Evolutionary conservation across 2,329 filamentous ascomycete species (phyloP).

Genomic region (Verticillium klebahnii): DNA sequence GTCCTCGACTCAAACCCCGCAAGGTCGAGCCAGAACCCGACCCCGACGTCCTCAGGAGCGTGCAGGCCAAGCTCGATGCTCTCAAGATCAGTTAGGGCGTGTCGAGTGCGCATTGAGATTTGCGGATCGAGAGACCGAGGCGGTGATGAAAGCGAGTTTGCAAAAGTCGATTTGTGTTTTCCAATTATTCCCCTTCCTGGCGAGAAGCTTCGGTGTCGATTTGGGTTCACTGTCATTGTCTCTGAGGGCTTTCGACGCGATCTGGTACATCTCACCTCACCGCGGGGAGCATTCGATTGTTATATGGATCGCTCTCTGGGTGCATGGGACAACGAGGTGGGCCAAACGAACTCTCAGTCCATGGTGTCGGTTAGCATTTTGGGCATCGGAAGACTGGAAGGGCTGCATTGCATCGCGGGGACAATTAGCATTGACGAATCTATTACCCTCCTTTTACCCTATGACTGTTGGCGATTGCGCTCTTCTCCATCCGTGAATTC

Average conservation of each 20-base stretch:
- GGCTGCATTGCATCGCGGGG: not conserved
- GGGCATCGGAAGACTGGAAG: not conserved
- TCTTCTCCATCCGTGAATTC: not conserved
- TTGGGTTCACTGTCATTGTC: not conserved
- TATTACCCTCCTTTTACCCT: not conserved
- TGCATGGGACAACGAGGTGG: not conserved
- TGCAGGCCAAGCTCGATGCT: slow-evolving; percentile 50
- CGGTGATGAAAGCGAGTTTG: not conserved
- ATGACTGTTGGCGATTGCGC: not conserved
- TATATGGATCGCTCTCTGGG: not conserved
- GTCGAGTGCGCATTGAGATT: not conserved
- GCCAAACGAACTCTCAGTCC: not conserved
- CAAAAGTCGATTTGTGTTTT: not conserved
- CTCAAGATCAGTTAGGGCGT: slow-evolving; percentile 26
- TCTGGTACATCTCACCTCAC: not conserved
- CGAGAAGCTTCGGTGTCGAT: not conserved
- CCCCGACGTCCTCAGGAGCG: slow-evolving; percentile 51
- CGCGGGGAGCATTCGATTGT: not conserved
- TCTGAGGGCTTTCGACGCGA: not conserved
- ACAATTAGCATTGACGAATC: not conserved
- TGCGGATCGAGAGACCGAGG: not conserved
- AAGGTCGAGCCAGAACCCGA: slow-evolving; percentile 59
- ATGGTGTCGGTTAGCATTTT: not conserved
- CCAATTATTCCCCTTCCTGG: not conserved
- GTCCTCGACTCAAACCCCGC: slow-evolving; percentile 52